Percentiles rank a stretch among this genome's conserved stretches.
Conservation (phyloP, 768 basidiomycete genomes). For the Tephrocybe sp. region DNA sequence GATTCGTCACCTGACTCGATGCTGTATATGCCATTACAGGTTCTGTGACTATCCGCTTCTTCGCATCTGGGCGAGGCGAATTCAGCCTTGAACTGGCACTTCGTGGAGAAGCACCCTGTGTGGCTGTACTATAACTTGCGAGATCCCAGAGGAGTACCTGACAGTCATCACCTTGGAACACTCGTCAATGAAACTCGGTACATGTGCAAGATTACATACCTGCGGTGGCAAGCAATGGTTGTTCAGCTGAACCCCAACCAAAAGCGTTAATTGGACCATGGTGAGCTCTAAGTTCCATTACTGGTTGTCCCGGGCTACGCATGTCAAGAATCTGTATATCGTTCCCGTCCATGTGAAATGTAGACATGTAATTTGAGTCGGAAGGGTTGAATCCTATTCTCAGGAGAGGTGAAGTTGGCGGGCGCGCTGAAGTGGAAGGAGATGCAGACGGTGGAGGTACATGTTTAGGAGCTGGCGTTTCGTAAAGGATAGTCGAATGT, state of each 20-base stretch:
- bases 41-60: slow-evolving; percentile 69
- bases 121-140: slow-evolving; percentile 47
- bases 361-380: slow-evolving; percentile 94
- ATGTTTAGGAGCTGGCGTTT: slow-evolving; percentile 81
- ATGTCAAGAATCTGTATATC: slow-evolving; percentile 95
- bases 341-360: slow-evolving; percentile 90
- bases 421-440: slow-evolving; percentile 58
- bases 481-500: slow-evolving; percentile 97
- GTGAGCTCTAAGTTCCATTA: slow-evolving; percentile 87
- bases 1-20: slow-evolving; percentile 71
- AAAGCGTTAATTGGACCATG: slow-evolving; percentile 80
- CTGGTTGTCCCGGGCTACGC: slow-evolving; percentile 93
- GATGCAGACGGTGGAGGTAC: slow-evolving; percentile 56
- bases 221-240: slow-evolving; percentile 82
- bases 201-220: slow-evolving; percentile 45
- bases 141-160: slow-evolving; percentile 95
- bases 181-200: slow-evolving; percentile 5
- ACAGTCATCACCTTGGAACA: slow-evolving; percentile 77
- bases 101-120: slow-evolving; percentile 66
- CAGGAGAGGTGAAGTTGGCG: slow-evolving; percentile 76
- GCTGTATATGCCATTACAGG: slow-evolving; percentile 86
- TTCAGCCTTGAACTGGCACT: slow-evolving; percentile 68
- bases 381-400: slow-evolving; percentile 89
- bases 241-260: slow-evolving; percentile 86
- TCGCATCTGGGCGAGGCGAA: slow-evolving; percentile 79